Conservation (phyloP, 2,329 filamentous ascomycete species). For the Penicillium thymicola region DNA sequence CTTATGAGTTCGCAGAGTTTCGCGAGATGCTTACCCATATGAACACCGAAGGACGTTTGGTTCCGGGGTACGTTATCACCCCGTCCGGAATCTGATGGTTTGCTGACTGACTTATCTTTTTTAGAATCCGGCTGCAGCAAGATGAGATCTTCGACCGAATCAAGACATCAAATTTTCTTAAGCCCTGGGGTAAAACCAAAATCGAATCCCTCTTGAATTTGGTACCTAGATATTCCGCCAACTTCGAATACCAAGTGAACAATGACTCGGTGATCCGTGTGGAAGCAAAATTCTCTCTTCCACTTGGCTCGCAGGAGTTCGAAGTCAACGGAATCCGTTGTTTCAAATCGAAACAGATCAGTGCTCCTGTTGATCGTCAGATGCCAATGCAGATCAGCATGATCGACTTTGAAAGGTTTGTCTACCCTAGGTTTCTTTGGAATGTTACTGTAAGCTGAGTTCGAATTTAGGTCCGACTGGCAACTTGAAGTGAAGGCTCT, state of each 20-base stretch:
- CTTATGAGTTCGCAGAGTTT: slow-evolving; percentile 40
- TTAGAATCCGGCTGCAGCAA: slow-evolving; percentile 26
- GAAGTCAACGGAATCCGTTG: slow-evolving; percentile 37
- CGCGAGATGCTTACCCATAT: slow-evolving; percentile 37
- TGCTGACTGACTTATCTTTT: background rate
- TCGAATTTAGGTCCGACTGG: slow-evolving; percentile 36
- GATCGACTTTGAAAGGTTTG: slow-evolving; percentile 38
- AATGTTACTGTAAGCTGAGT: background rate
- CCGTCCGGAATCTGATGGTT: background rate
- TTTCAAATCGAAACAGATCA: slow-evolving; percentile 29
- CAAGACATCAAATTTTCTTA: slow-evolving; percentile 29
- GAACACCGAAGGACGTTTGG: slow-evolving; percentile 37
- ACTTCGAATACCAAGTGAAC: slow-evolving; percentile 39
- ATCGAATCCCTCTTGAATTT: slow-evolving; percentile 21
- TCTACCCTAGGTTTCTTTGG: background rate
- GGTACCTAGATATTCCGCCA: slow-evolving; percentile 38
- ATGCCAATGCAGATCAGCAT: slow-evolving; percentile 36
- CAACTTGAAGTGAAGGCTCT: slow-evolving; percentile 42
- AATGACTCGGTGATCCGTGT: slow-evolving; percentile 35
- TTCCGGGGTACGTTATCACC: slow-evolving; percentile 34
- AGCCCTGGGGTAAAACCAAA: slow-evolving; percentile 20
- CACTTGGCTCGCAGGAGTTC: slow-evolving; percentile 29
- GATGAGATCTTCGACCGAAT: slow-evolving; percentile 30
- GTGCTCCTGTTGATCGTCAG: slow-evolving; percentile 20
- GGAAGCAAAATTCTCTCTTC: slow-evolving; percentile 36